Conservation (phyloP, 2,329 filamentous ascomycete genomes). For the Byssochlamys sp. region DNA sequence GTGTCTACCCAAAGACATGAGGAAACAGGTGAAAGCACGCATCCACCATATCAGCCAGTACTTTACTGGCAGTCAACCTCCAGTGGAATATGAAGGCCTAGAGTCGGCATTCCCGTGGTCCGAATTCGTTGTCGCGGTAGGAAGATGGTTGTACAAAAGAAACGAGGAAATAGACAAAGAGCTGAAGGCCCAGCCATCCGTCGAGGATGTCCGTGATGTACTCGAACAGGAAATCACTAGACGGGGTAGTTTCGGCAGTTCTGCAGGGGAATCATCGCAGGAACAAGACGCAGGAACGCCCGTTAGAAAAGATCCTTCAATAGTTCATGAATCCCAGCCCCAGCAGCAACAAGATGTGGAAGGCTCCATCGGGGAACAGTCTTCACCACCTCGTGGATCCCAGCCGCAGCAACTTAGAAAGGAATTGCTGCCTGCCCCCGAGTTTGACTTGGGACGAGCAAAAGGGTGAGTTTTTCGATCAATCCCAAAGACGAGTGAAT, state of each 20-base stretch:
- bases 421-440: conserved; percentile 5
- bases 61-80: conserved; percentile 25
- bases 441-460: conserved; percentile 8
- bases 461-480: conserved; percentile 7
- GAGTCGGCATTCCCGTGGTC: conserved; percentile 42
- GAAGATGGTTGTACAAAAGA: conserved; percentile 40
- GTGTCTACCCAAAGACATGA: conserved; percentile 26
- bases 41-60: conserved; percentile 27
- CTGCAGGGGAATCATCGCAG: conserved; percentile 7
- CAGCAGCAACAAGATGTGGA: background rate
- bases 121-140: conserved; percentile 35
- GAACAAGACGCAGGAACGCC: background rate
- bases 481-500: background rate
- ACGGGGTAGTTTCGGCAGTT: conserved; percentile 19
- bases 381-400: background rate
- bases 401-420: conserved; percentile 1
- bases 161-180: conserved; percentile 36
- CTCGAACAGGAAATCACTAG: conserved; percentile 20
- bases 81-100: conserved; percentile 37
- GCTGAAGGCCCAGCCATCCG: conserved; percentile 36
- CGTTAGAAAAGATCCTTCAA: background rate
- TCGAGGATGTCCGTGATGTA: conserved; percentile 18
- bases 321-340: background rate
- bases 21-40: conserved; percentile 26
- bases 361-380: background rate